Evolutionary conservation across 2,329 filamentous ascomycete genomes (phyloP), one percentile per base, ranked within the genome.

Genomic region (Fusarium verrucosum): DNA sequence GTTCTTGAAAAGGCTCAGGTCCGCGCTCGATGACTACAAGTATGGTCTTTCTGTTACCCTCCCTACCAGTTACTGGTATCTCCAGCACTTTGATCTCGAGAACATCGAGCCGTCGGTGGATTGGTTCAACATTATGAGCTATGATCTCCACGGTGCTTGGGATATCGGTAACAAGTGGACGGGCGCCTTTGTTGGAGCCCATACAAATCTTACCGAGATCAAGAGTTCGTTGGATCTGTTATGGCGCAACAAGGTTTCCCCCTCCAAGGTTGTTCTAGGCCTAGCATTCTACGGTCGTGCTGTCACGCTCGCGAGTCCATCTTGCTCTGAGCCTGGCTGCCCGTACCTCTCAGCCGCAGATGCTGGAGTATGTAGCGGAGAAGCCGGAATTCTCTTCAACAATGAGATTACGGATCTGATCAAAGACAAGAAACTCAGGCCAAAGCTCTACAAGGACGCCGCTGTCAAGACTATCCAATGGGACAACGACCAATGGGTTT

Each of bases 201-300:
- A 84, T 58, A 81, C 81, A 0, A 82, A 84, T 56, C 50, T 83
- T 1, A 81, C 80, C 1, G 81, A 84, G 64, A 83, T 83, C 22
- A 71, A 79, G 7, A 25, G 63, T 1, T 74, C 74, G 0, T 43
- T 82, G 0, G 75, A 82, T 5, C 76, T 84, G 0, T 68, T 85
- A 6, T 84, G 82, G 80, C 73, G 80, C 4, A 78, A 75, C 26
- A 65, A 77, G 20, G 69, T 86, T 2, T 62, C 72, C 1, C 74
- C 83, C 1, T 32, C 36, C 0, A 80, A 82, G 50, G 63, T 85
- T 7, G 73, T 71, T 8, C 53, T 84, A 16, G 82, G 82, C 2
- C 22, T 78, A 8, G 78, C 73, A 1, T 82, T 80, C 55, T 82
- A 83, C 54, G 80, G 80, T 1, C 62, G 72, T 16, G 14, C 47